Evolutionary conservation across 1,139 yeast genomes (phyloP), one percentile per base, ranked within the genome.

Genomic region (Blastobotrys ciferrii): DNA sequence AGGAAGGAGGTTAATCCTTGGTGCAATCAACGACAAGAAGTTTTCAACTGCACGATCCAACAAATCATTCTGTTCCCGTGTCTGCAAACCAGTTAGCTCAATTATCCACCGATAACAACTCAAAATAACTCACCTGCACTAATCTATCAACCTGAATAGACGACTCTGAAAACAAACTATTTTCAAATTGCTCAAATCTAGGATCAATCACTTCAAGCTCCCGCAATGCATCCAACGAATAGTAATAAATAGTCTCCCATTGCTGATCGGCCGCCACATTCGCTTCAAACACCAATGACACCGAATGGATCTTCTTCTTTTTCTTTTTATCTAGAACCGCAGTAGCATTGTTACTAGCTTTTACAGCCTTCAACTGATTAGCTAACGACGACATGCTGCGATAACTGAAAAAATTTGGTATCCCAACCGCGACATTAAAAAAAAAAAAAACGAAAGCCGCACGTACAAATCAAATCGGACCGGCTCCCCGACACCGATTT

Each of bases 241-340:
- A 78, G 48, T 82, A 79, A 63, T 77, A 87, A 53, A 92, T 81
- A 47, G 84, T 75, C 61, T 89, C 97, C 63, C 80, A 89, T 66
- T 94, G 98, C 71, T 94, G 98, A 33, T 91, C 78, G 9, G 95
- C 87, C 20, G 99, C 98, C 51, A 81, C 82, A 62, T 84, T 82
- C 7, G 96, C 78, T 46, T 88, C 95, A 66, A 85, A 91, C 38
- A 92, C 78, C 59, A 92, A 77, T 44, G 98, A 92, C 41, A 87
- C 82, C 20, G 95, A 82, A 63, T 92, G 98, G 55, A 89, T 71
- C 68, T 85, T 87, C 54, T 91, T 87, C 65, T 97, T 77, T 58
- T 81, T 76, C 69, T 88, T 88, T 67, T 97, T 80, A 64, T 91
- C 97, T 53, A 88, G 76, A 4, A 94, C 91, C 52, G 85, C 80